These are phyloP conservation scores for Ambrosiella xylebori DNA, from an alignment of 2,329 filamentous ascomycete genomes.

Conservation along the genomic window DNA sequence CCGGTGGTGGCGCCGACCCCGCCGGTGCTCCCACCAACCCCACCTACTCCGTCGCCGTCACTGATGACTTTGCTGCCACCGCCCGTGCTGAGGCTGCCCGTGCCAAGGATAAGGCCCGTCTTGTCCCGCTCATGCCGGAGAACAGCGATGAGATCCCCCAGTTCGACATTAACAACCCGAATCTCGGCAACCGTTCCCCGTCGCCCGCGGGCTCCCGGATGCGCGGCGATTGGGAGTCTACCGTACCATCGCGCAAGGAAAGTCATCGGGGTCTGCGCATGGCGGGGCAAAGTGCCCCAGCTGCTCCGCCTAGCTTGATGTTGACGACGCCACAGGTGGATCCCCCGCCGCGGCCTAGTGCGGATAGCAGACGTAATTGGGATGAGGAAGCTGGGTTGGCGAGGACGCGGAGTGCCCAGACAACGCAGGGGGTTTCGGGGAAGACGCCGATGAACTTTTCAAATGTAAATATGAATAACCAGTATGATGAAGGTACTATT, in stretches of 20 bases:
- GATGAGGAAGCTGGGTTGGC: conserved; percentile 26
- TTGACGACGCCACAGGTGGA: conserved; percentile 13
- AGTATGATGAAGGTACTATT: conserved; percentile 4
- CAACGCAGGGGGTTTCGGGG: neutral
- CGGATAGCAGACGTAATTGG: conserved; percentile 21
- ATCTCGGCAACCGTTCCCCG: neutral
- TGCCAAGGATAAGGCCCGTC: conserved; percentile 45
- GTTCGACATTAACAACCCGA: conserved; percentile 1
- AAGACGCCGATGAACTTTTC: neutral
- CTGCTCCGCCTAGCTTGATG: conserved; percentile 19
- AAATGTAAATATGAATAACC: conserved; percentile 1
- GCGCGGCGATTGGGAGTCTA: conserved; percentile 14
- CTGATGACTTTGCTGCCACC: conserved; percentile 46
- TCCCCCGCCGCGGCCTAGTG: conserved; percentile 14
- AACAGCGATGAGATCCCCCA: conserved; percentile 10
- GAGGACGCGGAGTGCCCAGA: conserved; percentile 6
- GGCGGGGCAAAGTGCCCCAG: conserved; percentile 25
- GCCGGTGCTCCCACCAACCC: conserved; percentile 57
- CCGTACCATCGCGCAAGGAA: conserved; percentile 19
- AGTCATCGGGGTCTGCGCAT: conserved; percentile 33
- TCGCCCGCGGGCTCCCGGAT: conserved; percentile 5
- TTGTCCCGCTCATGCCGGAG: conserved; percentile 35
- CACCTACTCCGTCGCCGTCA: conserved; percentile 60
- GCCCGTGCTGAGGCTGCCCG: conserved; percentile 39
- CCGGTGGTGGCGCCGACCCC: conserved; percentile 51